A percentile compares a stretch with the other conserved stretches of the same genome.
Evolutionary conservation across 495 filamentous ascomycete species (phyloP).

Genomic region (Daldinia caldariorum): DNA sequence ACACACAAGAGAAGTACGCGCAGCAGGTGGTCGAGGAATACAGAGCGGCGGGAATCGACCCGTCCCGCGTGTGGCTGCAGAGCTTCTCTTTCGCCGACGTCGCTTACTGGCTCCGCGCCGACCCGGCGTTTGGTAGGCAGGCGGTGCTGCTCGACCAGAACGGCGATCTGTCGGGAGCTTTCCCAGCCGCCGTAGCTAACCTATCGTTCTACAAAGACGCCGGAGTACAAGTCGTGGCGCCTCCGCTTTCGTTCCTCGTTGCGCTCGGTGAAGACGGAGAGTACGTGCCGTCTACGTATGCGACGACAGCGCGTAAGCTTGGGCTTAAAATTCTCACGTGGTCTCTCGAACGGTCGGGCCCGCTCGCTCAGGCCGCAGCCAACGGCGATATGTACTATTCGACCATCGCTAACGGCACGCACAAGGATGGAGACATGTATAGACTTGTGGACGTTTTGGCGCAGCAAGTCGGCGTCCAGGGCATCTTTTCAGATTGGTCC

Average conservation of each 20-base stretch:
- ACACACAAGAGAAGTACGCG: slow-evolving; percentile 66
- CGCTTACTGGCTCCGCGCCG: slow-evolving; percentile 67
- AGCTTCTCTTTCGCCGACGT: slow-evolving; percentile 69
- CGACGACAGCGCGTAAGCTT: slow-evolving; percentile 59
- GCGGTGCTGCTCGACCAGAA: slow-evolving; percentile 68
- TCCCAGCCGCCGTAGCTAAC: slow-evolving; percentile 58
- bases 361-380: slow-evolving; percentile 56
- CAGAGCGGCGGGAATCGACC: slow-evolving; percentile 59
- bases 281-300: slow-evolving; percentile 57
- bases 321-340: slow-evolving; percentile 68
- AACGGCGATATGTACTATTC: slow-evolving; percentile 64
- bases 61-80: slow-evolving; percentile 67
- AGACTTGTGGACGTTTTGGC: slow-evolving; percentile 66
- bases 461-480: slow-evolving; percentile 63
- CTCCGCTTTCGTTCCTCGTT: slow-evolving; percentile 57
- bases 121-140: slow-evolving; percentile 65
- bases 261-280: slow-evolving; percentile 47
- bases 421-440: slow-evolving; percentile 68
- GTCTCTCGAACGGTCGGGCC: slow-evolving; percentile 69
- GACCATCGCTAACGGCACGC: slow-evolving; percentile 59
- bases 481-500: slow-evolving; percentile 70
- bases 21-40: slow-evolving; percentile 69
- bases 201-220: slow-evolving; percentile 56
- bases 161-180: slow-evolving; percentile 57
- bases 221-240: slow-evolving; percentile 57